phyloP scores from a whole-genome alignment of 169 alveolate species.

The Plasmodium malariae region DNA sequence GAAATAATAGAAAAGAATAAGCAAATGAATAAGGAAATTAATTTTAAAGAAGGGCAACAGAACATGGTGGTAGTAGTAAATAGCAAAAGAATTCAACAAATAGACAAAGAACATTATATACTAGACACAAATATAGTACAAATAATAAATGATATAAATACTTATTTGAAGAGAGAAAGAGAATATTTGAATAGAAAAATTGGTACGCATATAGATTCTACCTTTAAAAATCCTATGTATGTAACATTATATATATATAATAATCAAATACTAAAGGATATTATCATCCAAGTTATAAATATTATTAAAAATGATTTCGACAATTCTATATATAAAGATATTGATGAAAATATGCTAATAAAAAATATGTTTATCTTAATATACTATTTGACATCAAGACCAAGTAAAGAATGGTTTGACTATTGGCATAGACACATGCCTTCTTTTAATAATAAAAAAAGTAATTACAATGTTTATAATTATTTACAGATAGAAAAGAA shows the following conservation, averaged over 20 bases:
- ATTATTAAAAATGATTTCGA: conserved; percentile 52
- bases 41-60: too few species aligned
- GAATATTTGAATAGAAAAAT: conserved; percentile 47
- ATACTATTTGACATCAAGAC: conserved; percentile 45
- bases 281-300: conserved; percentile 37
- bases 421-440: conserved; percentile 71
- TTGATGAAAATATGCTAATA: conserved; percentile 31
- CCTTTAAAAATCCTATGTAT: conserved; percentile 74
- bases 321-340: conserved; percentile 51
- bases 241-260: conserved; percentile 51
- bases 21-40: not conserved
- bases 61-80: not conserved
- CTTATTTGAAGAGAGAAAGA: conserved; percentile 52
- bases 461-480: conserved; percentile 47
- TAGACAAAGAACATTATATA: conserved; percentile 58
- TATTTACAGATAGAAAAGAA: conserved; percentile 42
- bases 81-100: not conserved
- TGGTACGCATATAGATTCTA: conserved; percentile 53
- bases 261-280: conserved; percentile 49
- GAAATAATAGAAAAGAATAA: not conserved
- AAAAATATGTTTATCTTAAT: conserved; percentile 41
- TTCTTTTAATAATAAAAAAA: conserved; percentile 34
- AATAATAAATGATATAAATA: conserved; percentile 52
- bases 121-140: conserved; percentile 40
- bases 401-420: conserved; percentile 65